These are phyloP conservation scores for Pleurotus sapidus DNA, from an alignment of 768 basidiomycete species.

Conservation along the genomic window DNA sequence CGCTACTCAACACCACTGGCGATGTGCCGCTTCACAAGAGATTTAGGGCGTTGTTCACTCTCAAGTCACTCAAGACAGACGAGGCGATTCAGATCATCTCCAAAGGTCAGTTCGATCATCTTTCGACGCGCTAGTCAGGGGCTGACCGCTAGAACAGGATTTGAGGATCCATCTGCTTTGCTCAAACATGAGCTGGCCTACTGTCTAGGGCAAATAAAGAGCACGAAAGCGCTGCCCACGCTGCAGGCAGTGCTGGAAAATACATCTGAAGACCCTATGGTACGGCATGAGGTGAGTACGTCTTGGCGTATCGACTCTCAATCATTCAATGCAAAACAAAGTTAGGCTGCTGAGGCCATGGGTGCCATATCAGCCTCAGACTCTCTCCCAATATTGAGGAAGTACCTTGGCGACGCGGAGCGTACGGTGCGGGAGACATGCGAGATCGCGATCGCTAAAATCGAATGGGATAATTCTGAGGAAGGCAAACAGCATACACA, in stretches of 20 bases:
- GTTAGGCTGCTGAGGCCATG: constrained; percentile 96
- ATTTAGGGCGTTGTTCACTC: constrained; percentile 88
- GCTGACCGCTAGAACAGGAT: constrained; percentile 46
- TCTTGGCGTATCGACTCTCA: constrained; percentile 5
- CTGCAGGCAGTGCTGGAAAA: constrained; percentile 77
- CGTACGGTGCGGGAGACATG: constrained; percentile 90
- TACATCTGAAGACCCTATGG: constrained; percentile 85
- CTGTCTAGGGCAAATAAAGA: constrained; percentile 90
- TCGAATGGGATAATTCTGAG: constrained; percentile 85
- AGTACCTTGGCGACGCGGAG: constrained; percentile 71
- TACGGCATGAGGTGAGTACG: constrained; percentile 82
- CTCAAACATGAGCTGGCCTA: constrained; percentile 98
- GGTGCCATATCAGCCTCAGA: constrained; percentile 79
- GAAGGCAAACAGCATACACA: constrained; percentile 54
- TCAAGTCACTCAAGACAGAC: constrained; percentile 79
- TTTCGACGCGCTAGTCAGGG: not conserved
- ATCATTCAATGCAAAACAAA: constrained; percentile 13
- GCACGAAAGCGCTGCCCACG: constrained; percentile 66
- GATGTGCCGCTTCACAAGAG: constrained; percentile 78
- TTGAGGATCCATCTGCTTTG: constrained; percentile 82
- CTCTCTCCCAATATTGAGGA: constrained; percentile 66
- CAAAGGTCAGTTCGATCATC: constrained; percentile 49
- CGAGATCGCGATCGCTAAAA: constrained; percentile 94
- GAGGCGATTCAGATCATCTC: constrained; percentile 84
- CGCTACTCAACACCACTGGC: constrained; percentile 75